Evolutionary conservation across 176 grass and related monocot genomes (phyloP), one percentile per base, ranked within the genome.

Genomic region (Cenchrus purpureus): DNA sequence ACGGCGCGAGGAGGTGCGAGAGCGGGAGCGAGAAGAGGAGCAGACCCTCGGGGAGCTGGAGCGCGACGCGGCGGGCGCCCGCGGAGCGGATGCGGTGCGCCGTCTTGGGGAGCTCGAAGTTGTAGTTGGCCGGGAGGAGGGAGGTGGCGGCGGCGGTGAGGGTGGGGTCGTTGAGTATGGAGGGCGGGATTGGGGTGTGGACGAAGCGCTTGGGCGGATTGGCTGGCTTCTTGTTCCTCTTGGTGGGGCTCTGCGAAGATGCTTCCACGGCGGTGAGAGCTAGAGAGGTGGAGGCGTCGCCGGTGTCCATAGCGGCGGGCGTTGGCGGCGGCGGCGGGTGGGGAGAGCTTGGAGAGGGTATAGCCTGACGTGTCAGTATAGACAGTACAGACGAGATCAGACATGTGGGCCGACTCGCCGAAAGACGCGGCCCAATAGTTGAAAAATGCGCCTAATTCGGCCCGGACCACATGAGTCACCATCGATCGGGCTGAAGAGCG

Each of bases 81-180:
- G 91, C 78, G 37, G 93, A 87, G 7, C 83, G 79, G 70, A 98
- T 87, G 69, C 96, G 93, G 82, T 98, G 96, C 15, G 92, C 87
- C 8, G 96, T 98, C 87, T 98, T 98, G 74, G 82, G 91, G 56
- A 98, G 77, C 91, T 98, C 93, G 84, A 95, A 95, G 89, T 94
- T 85, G 86, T 98, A 94, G 40, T 82, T 86, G 14, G 88, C 81
- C 1, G 91, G 93, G 48, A 98, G 89, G 59, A 98, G 89, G 65
- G 91, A 86, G 56, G 87, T 75, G 78, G 91, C 90, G 40, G 89
- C 93, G 65, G 96, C 83, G 17, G 87, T 82, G 20, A 98, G 91
- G 46, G 91, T 77, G 4, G 96, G 91, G 81, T 98, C 90, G 50
- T 74, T 76, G 68, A 98, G 93, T 80, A 98, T 94, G 53, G 91